Percentiles rank a stretch among this genome's conserved stretches.
These are phyloP conservation scores for Talaromyces islandicus DNA, from an alignment of 2,329 filamentous ascomycete genomes.

Conservation along the genomic window DNA sequence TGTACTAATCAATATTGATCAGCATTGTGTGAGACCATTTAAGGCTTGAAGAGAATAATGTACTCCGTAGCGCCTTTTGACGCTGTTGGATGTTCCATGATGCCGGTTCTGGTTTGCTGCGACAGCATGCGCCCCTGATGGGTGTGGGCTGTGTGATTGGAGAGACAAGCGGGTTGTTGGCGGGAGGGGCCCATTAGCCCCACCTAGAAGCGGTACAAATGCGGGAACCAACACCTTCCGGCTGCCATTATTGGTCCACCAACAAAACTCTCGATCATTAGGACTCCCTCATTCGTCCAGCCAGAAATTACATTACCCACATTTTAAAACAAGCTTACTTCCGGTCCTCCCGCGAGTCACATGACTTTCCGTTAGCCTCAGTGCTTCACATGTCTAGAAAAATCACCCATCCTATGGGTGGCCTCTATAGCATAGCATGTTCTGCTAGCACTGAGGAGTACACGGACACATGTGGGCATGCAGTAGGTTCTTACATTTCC, in stretches of 20 bases:
- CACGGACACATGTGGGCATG: neutral
- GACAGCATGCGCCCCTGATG: neutral
- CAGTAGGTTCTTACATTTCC: neutral
- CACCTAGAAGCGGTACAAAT: neutral
- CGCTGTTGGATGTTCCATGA: neutral
- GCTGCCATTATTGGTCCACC: neutral
- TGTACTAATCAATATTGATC: neutral
- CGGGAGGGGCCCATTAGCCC: neutral
- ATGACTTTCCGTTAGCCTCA: too few species aligned
- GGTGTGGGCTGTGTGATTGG: neutral
- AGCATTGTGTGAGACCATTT: neutral
- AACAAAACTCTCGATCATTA: neutral
- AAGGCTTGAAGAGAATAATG: neutral
- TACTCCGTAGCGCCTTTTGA: neutral
- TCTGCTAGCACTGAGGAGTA: neutral
- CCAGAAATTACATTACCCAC: neutral
- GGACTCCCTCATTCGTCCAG: neutral
- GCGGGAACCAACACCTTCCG: neutral
- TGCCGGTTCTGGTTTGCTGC: neutral
- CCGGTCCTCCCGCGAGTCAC: neutral
- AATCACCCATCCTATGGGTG: neutral
- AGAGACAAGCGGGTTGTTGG: neutral
- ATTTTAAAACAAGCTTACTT: neutral
- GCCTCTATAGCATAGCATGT: neutral
- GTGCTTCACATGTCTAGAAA: neutral